Evolutionary conservation across 441 rosid genomes (phyloP).

Genomic region (Cnidoscolus chayamansa): DNA sequence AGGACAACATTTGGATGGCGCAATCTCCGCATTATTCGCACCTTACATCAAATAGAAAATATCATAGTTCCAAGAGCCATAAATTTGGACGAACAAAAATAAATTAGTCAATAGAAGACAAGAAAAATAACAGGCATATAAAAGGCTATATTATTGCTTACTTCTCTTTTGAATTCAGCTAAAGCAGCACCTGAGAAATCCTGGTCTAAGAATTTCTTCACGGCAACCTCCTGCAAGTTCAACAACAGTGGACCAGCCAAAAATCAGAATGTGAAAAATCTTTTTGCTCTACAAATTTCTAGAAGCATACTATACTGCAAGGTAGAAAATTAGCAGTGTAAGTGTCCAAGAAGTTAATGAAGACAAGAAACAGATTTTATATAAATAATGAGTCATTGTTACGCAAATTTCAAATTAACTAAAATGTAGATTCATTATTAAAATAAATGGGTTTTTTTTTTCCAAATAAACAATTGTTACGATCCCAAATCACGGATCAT

Average conservation of each 20-base stretch:
- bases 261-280: slow-evolving; percentile 11
- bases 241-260: slow-evolving; percentile 26
- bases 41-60: slow-evolving; percentile 42
- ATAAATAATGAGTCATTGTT: background rate
- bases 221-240: slow-evolving; percentile 87
- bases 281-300: background rate
- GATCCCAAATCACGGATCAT: no score
- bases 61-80: slow-evolving; percentile 14
- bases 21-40: slow-evolving; percentile 94
- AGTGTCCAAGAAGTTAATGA: background rate
- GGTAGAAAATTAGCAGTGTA: background rate
- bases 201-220: slow-evolving; percentile 98
- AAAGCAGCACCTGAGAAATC: slow-evolving; percentile 98
- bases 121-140: slow-evolving; percentile 4
- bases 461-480: background rate
- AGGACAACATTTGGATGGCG: slow-evolving; percentile 98
- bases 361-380: slow-evolving; percentile 7
- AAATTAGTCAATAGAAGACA: background rate
- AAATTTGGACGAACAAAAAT: slow-evolving; percentile 2
- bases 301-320: background rate
- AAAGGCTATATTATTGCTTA: slow-evolving; percentile 42
- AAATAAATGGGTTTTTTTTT: background rate
- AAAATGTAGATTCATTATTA: background rate
- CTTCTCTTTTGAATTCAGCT: slow-evolving; percentile 96
- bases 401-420: background rate